These are phyloP conservation scores for Solanum bukasovii DNA, from an alignment of 257 asterid species.

Conservation along the genomic window DNA sequence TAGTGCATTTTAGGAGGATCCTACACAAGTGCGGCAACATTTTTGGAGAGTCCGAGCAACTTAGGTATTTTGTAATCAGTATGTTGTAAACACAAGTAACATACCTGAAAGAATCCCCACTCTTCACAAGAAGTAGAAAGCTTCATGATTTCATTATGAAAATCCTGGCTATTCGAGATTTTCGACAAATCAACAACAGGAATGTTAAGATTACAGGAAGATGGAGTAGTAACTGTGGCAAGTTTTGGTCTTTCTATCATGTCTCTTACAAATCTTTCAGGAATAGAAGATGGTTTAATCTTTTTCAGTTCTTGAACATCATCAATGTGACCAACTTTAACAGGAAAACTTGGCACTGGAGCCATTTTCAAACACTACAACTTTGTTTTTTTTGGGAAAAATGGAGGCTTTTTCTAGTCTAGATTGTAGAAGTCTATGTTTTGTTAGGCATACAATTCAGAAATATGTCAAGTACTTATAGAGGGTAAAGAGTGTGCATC, in stretches of 20 bases:
- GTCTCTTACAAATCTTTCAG: slow-evolving; percentile 69
- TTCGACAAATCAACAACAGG: slow-evolving; percentile 76
- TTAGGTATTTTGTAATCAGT: neutral
- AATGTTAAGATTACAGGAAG: slow-evolving; percentile 13
- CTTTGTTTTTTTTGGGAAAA: neutral
- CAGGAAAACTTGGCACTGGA: slow-evolving; percentile 34
- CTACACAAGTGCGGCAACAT: neutral
- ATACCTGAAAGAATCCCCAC: slow-evolving; percentile 96
- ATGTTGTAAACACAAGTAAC: neutral
- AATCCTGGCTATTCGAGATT: slow-evolving; percentile 32
- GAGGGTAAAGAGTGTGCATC: slow-evolving; percentile 9
- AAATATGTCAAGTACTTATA: slow-evolving; percentile 34
- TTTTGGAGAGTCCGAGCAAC: neutral
- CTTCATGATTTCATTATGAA: slow-evolving; percentile 38
- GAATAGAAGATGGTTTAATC: slow-evolving; percentile 39
- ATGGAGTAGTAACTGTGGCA: slow-evolving; percentile 6
- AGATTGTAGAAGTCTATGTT: neutral
- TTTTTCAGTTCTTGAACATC: slow-evolving; percentile 84
- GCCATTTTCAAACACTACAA: slow-evolving; percentile 32
- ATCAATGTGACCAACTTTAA: slow-evolving; percentile 80
- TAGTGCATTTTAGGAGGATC: neutral
- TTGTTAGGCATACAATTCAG: slow-evolving; percentile 9
- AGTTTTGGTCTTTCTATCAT: slow-evolving; percentile 47
- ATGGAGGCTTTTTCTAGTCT: neutral
- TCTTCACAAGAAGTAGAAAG: slow-evolving; percentile 63